phyloP scores from a whole-genome alignment of 768 basidiomycete species.

The Termitomyces sp. region DNA sequence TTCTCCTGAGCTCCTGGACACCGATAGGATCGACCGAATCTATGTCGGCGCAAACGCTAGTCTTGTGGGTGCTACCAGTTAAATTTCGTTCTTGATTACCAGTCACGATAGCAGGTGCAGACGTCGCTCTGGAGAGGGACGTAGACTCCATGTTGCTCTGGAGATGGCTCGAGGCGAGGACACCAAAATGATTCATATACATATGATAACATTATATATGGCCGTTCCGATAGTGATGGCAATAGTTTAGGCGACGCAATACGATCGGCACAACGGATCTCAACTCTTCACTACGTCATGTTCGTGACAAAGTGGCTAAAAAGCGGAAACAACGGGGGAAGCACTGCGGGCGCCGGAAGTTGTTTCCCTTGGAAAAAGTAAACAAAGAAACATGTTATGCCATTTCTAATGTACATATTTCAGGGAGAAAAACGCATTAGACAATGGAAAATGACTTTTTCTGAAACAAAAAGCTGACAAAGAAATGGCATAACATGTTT shows the following conservation, averaged over 20 bases:
- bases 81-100: not conserved
- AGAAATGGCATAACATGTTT: no score
- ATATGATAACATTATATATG: not conserved
- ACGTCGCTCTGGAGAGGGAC: constrained; percentile 7
- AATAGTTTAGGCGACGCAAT: not conserved
- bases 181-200: not conserved
- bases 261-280: not conserved
- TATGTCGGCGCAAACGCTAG: constrained; percentile 25
- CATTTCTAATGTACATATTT: no score
- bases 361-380: no score
- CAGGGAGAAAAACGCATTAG: no score
- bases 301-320: not conserved
- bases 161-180: not conserved
- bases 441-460: no score
- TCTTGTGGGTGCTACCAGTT: not conserved
- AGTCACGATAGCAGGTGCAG: constrained; percentile 1
- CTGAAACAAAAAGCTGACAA: no score
- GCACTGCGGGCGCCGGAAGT: no score
- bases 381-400: no score
- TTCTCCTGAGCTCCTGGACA: constrained; percentile 23
- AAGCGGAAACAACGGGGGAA: not conserved
- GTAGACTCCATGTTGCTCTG: constrained; percentile 4
- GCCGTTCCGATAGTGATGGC: not conserved
- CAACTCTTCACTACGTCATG: not conserved
- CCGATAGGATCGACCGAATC: constrained; percentile 44